Evolutionary conservation across 2,329 filamentous ascomycete genomes (phyloP).

Genomic region (Diaporthe vaccinii): DNA sequence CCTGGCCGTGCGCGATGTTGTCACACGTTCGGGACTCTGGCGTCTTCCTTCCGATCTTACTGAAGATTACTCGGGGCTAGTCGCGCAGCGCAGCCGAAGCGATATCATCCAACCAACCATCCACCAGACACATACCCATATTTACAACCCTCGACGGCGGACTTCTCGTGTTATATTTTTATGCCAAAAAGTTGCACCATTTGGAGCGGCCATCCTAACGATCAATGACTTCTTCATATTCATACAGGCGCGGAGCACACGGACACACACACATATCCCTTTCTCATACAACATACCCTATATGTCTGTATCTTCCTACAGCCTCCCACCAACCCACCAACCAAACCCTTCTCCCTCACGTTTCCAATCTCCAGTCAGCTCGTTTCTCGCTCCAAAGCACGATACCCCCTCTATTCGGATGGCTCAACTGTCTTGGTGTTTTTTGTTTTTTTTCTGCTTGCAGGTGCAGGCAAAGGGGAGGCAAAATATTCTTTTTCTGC

Average conservation of each 20-base stretch:
- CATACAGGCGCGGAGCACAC: not conserved
- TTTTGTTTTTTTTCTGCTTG: not conserved
- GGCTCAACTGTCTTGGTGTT: slow-evolving; percentile 39
- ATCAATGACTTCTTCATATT: slow-evolving; percentile 32
- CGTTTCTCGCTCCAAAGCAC: slow-evolving; percentile 38
- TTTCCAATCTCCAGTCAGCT: slow-evolving; percentile 37
- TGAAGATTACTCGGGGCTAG: not conserved
- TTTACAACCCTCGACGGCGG: not conserved
- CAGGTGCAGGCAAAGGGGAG: slow-evolving; percentile 22
- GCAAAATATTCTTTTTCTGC: slow-evolving; percentile 22
- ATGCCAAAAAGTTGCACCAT: slow-evolving; percentile 18
- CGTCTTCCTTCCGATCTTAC: not conserved
- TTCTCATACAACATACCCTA: not conserved
- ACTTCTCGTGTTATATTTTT: slow-evolving; percentile 11
- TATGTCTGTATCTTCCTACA: not conserved
- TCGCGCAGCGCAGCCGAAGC: not conserved
- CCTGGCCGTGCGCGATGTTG: too few species aligned
- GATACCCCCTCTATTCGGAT: slow-evolving; percentile 43
- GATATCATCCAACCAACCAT: not conserved
- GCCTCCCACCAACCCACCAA: not conserved
- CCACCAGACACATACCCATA: not conserved
- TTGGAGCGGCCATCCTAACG: slow-evolving; percentile 32
- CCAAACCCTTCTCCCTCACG: not conserved
- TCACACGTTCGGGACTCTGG: not conserved
- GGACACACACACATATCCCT: not conserved